Evolutionary conservation across 257 asterid species (phyloP), one percentile per base, ranked within the genome.

Genomic region (Plantago elongata): DNA sequence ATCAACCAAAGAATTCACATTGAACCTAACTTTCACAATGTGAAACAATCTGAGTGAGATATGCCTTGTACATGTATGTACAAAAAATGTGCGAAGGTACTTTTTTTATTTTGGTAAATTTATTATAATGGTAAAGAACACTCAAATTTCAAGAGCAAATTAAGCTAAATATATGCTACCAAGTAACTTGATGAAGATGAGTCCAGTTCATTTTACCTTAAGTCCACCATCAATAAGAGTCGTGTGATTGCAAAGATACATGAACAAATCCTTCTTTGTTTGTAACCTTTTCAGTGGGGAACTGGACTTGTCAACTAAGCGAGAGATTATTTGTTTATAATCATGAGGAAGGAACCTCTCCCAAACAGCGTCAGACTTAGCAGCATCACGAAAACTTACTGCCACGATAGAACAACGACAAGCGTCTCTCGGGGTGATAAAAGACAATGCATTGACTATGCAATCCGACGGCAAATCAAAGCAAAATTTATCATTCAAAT

Each of bases 401-500:
- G 75, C 78, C 5, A 90, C 87, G 59, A 45, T 43, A 16, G 90
- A 77, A 9, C 85, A 67, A 71, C 90, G 79, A 72, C 95, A 75
- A 1, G 82, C 91, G 44, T 90, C 96, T 67, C 65, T 74, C 0
- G 98, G 96, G 74, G 66, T 83, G 13, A 95, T 88, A 22, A 91
- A 60, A n/a, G 96, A 79, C 42, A 91, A 64, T 9, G 83, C 84
- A 47, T 73, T 63, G 34, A 89, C 90, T 59, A 88, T 72, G 75
- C 94, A 85, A 51, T 84, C 95, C 72, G 83, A 95, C 2, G 98
- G 94, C 48, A 90, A n/a, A n/a, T n/a, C n/a, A n/a, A n/a, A n/a
- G n/a, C n/a, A n/a, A n/a, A n/a, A n/a, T n/a, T n/a, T n/a, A n/a
- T n/a, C n/a, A n/a, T n/a, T n/a, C n/a, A n/a, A n/a, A n/a, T n/a